Base-by-base conservation (phyloP, 768 basidiomycete species). In the Tulasnella sp. region DNA sequence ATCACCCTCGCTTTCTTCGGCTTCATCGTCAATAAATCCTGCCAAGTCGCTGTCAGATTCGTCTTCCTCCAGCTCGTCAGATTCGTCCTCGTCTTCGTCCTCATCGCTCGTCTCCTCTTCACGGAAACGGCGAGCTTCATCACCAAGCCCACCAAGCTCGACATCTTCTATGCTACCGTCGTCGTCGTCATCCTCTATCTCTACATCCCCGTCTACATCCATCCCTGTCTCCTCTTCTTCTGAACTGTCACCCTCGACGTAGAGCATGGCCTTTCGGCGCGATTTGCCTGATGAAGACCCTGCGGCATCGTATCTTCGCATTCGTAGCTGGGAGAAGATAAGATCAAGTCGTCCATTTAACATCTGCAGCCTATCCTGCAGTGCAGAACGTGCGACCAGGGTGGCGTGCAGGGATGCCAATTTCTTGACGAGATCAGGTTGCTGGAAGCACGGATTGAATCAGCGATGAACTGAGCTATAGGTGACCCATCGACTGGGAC, bases 311-410 rank as follows among this genome's bases (percentile, higher is more conserved):
- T 64, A 64, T 11, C 58, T 22, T 25, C 58, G 25, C 58, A 64
- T 25, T 34, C 58, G 25, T 25, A 64, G 58, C 81, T 99, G 97
- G 0, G 94, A 92, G 70, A 98, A 86, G 31, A 97, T 93, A 86
- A 96, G 93, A 81, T 98, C 97, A 37, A 99, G 86, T 76, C 94
- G 89, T 36, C 97, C 97, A 77, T 90, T 93, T 54, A 99, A 86
- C 1, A 92, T 89, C 12, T 96, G 85, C 25, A 99, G 86, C 76
- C 90, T 93, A 78, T 94, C 91, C 78, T 97, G 93, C 67, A 98
- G 84, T 34, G 90, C 86, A 40, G 97, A 84, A 29, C 97, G 89
- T 39, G 91, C 86, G 2, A 91, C 89, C 52, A 99, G 85, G 6
- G 91, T 91, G 25, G 91, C 85, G 83, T 97, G 94, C 29, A 99